phyloP scores from a whole-genome alignment of 352 stramenopile species.

The Phytopythium vexans region DNA sequence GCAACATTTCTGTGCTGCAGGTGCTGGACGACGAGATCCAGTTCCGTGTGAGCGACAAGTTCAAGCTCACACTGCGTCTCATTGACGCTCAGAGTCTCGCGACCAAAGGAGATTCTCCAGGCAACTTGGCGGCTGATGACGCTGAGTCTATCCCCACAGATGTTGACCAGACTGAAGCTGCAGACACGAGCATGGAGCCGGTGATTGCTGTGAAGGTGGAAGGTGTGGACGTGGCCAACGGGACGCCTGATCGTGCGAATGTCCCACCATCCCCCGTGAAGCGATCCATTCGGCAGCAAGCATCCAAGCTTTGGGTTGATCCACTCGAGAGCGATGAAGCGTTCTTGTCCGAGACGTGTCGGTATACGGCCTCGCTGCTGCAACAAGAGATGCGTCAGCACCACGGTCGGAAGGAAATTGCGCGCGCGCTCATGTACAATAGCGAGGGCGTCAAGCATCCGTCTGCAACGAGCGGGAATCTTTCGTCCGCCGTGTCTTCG shows the following conservation, averaged over 20 bases:
- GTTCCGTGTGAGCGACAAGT: constrained; percentile 72
- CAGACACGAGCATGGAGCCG: neutral
- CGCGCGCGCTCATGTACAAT: constrained; percentile 51
- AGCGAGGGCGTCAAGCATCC: constrained; percentile 2
- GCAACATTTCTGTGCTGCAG: constrained; percentile 67
- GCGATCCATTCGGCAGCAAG: neutral
- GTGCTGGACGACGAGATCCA: constrained; percentile 82
- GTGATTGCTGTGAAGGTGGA: constrained; percentile 2
- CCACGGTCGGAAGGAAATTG: constrained; percentile 71
- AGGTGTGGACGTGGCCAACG: constrained; percentile 19
- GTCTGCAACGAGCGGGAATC: constrained; percentile 8
- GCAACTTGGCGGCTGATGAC: constrained; percentile 8
- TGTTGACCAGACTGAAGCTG: neutral
- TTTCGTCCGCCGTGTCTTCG: constrained; percentile 15
- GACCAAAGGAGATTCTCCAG: constrained; percentile 9
- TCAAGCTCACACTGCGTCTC: constrained; percentile 66
- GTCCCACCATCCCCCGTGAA: neutral
- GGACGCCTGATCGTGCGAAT: constrained; percentile 9
- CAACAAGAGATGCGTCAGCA: constrained; percentile 80
- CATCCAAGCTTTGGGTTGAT: neutral
- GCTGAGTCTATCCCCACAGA: neutral
- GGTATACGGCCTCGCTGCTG: constrained; percentile 66
- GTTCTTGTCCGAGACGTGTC: constrained; percentile 64
- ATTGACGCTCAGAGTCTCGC: constrained; percentile 50
- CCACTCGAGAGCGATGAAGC: constrained; percentile 31